A percentile compares a stretch with the other conserved stretches of the same genome.
phyloP scores from a whole-genome alignment of 78 protist genomes.

The Salpingoeca rosetta region DNA sequence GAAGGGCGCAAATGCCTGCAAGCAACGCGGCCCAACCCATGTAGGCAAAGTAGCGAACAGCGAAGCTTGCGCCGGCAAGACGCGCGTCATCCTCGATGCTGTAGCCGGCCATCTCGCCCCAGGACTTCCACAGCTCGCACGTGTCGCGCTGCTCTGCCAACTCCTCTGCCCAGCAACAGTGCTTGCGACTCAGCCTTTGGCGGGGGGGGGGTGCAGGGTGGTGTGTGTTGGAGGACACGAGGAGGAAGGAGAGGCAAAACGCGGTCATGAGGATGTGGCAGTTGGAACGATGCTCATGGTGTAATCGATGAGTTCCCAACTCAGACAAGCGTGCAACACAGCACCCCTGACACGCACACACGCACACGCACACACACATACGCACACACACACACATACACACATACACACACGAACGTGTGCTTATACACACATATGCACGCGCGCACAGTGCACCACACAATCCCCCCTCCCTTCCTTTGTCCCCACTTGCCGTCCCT shows the following conservation, averaged over 20 bases:
- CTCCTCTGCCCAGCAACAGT: conserved; percentile 8
- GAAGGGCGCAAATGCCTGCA: neutral
- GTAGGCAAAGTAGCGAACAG: neutral
- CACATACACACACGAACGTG: no score
- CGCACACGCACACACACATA: no score
- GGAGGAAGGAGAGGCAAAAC: neutral
- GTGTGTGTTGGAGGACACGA: neutral
- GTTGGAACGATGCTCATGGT: neutral
- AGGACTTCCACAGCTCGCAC: neutral
- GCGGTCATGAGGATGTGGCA: neutral
- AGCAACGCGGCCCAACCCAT: neutral
- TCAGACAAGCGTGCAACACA: neutral
- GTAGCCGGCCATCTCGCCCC: neutral
- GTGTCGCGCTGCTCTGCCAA: neutral
- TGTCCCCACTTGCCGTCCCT: neutral
- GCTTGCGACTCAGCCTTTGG: conserved; percentile 2
- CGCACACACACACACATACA: neutral
- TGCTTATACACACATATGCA: no score
- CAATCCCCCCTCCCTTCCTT: neutral
- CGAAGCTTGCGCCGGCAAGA: neutral
- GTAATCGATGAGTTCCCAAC: neutral
- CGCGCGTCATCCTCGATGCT: neutral
- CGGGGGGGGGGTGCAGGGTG: neutral
- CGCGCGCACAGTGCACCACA: no score
- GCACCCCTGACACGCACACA: neutral